Evolutionary conservation across 2,329 filamentous ascomycete species (phyloP).

Genomic region (Aspergillus fumigatus): DNA sequence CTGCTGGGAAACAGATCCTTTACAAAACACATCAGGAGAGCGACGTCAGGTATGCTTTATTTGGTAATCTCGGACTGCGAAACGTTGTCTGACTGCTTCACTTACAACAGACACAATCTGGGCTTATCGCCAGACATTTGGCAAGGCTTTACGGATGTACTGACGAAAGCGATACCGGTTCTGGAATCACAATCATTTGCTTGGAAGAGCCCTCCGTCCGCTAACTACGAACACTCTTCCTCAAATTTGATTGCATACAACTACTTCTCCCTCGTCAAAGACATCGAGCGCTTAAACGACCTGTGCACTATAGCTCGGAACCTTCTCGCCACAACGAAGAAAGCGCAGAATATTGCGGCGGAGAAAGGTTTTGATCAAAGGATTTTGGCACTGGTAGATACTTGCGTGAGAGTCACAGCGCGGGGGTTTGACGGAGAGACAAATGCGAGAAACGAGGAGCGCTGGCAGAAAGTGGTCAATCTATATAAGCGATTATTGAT

Average conservation of each 20-base stretch:
- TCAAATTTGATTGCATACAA: constrained; percentile 59
- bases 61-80: neutral
- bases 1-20: constrained; percentile 57
- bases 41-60: constrained; percentile 45
- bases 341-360: constrained; percentile 60
- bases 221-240: constrained; percentile 55
- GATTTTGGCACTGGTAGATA: constrained; percentile 58
- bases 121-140: constrained; percentile 55
- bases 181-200: constrained; percentile 60
- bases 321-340: constrained; percentile 56
- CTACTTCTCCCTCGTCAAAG: constrained; percentile 55
- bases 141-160: constrained; percentile 54
- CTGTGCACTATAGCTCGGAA: constrained; percentile 60
- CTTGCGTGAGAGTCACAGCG: constrained; percentile 61
- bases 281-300: constrained; percentile 60
- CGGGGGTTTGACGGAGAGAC: constrained; percentile 62
- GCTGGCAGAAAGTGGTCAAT: constrained; percentile 62
- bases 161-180: constrained; percentile 57
- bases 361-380: constrained; percentile 57
- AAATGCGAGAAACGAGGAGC: constrained; percentile 57
- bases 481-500: constrained; percentile 63
- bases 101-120: constrained; percentile 47
- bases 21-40: constrained; percentile 54
- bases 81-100: constrained; percentile 4
- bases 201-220: constrained; percentile 52